These are phyloP conservation scores for Protea cynaroides DNA, from an alignment of 164 flowering plant species.

Conservation along the genomic window DNA sequence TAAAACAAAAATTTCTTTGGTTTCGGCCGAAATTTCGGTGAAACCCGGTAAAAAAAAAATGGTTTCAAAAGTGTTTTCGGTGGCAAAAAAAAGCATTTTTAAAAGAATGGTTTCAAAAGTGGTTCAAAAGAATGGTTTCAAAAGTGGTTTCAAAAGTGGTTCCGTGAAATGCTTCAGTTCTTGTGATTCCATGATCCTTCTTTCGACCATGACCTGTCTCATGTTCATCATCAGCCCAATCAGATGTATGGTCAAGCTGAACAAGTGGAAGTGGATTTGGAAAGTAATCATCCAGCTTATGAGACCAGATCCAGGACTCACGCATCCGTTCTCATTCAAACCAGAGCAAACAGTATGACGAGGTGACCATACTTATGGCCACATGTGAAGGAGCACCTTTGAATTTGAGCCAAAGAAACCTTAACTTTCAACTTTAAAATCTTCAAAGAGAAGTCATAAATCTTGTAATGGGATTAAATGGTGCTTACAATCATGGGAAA, in stretches of 20 bases:
- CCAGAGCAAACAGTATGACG: conserved; percentile 22
- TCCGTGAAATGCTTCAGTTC: conserved; percentile 49
- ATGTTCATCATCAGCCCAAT: conserved; percentile 99
- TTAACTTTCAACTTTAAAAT: too few relatives aligned
- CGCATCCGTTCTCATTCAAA: conserved; percentile 23
- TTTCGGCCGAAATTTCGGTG: too few relatives aligned
- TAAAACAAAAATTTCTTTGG: too few relatives aligned
- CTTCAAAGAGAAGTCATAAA: too few relatives aligned
- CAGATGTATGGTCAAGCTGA: conserved; percentile 66
- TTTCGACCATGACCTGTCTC: conserved; percentile 66
- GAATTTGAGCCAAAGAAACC: conserved; percentile 20
- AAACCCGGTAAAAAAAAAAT: too few relatives aligned
- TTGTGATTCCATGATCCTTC: conserved; percentile 47
- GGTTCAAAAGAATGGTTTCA: too few relatives aligned
- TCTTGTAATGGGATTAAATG: too few relatives aligned
- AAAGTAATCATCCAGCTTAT: conserved; percentile 51
- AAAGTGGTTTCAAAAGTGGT: too few relatives aligned
- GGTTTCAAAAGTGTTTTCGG: too few relatives aligned
- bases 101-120: too few relatives aligned
- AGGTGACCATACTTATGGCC: conserved; percentile 32
- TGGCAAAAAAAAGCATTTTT: too few relatives aligned
- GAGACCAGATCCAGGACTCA: conserved; percentile 17
- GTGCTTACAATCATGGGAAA: too few relatives aligned
- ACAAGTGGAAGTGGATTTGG: conserved; percentile 71
- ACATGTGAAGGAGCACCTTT: conserved; percentile 30